Evolutionary conservation across 1,284 basidiomycete genomes (phyloP), one percentile per base, ranked within the genome.

Genomic region (Ceratobasidium sp.): DNA sequence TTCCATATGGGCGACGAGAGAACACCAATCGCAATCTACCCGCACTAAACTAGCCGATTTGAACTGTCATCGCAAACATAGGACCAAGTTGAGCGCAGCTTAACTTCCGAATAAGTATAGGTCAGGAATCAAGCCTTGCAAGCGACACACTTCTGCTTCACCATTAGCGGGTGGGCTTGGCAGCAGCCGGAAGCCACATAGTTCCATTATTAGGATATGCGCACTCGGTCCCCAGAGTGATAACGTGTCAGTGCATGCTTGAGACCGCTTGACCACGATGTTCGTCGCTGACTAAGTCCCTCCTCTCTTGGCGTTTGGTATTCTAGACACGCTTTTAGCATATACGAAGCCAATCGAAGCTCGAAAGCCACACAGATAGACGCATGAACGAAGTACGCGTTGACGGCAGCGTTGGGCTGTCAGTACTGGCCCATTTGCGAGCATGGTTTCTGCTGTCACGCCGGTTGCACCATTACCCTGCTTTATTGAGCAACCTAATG

Each of bases 131-230:
- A 39, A 20, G 39, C 15, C 28, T n/a, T 12, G 39, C 40, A 39
- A n/a, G 39, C 33, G 40, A 39, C 10, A 39, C 1, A n/a, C 39
- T 42, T 63, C 60, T 10, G 13, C 15, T 66, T 66, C 63, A 26
- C 23, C 60, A 20, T 39, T 33, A 23, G 63, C 18, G 9, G n/a
- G 4, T 46, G 63, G 42, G 63, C 42, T 66, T 66, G 63, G 42
- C 42, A 12, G 20, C 15, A 44, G 13, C n/a, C 18, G 26, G 42
- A 66, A 66, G n/a, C 23, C 5, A 12, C 44, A 1, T 23, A 26
- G 23, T n/a, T 66, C 63, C 42, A 46, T 66, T 66, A 46, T 66
- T 66, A 66, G 63, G 6, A 15, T 44, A 9, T 63, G n/a, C 7
- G 3, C 61, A 42, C 39, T 44, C 61, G 61, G 51, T 26, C n/a